Base-by-base conservation (phyloP, 441 rosid genomes). In the Raphanus hybrid region DNA sequence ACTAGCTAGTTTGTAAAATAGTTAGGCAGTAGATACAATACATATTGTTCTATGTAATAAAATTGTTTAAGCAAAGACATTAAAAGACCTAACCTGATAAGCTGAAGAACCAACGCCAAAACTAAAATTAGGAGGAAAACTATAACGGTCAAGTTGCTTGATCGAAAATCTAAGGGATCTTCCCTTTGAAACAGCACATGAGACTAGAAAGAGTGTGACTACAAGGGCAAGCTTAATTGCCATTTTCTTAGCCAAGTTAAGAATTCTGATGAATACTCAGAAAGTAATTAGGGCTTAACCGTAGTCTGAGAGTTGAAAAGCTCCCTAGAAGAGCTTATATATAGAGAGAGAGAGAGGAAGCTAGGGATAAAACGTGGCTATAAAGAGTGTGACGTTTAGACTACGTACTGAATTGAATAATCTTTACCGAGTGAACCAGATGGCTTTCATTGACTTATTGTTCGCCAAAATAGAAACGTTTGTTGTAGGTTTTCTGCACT, bases 91-190 rank as follows among this genome's bases (percentile, higher is more conserved):
- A 29, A 29, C 34, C 34, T 29, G 34, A 29, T 29, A 29, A 29
- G 34, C 34, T 4, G 34, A 29, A 29, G 34, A 29, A 29, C 34
- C 34, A 29, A 29, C 34, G 4, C 34, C 34, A 29, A 29, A 29
- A 29, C 34, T 29, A 29, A 29, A 29, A 29, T 29, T 29, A 29
- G 34, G 34, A 29, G 34, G 34, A 29, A 80, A 80, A 63, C 82
- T 80, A 63, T 48, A 57, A 14, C 82, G 79, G 64, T 75, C 69
- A 8, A 80, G 32, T 48, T 11, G 39, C n/a, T 70, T 76, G 1
- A 45, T 69, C 37, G 59, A 37, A 70, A 27, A 10, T 54, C 1
- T 41, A 26, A 55, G 75, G 18, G 59, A 15, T 69, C 75, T 70
- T 54, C 45, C 70, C 4, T 35, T 11, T 61, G 64, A 34, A 60